A percentile compares a stretch with the other conserved stretches of the same genome.
Evolutionary conservation across 345 rosid genomes (phyloP).

Genomic region (Populus pruinosa): DNA sequence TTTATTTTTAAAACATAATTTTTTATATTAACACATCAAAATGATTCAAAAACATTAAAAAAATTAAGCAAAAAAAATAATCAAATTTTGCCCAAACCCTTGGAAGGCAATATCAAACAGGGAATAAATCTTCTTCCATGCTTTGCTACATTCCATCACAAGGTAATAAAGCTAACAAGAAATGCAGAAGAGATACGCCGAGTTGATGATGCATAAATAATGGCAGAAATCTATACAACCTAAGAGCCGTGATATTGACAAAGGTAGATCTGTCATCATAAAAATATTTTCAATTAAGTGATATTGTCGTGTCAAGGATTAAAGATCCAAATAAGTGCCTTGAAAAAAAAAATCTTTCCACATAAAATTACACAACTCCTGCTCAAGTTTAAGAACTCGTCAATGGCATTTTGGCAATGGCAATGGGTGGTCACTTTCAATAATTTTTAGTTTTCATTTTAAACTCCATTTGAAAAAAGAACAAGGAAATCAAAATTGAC

Average conservation of each 20-base stretch:
- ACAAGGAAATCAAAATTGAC: constrained; percentile 17
- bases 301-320: neutral
- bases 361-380: constrained; percentile 24
- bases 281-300: neutral
- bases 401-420: neutral
- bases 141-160: neutral
- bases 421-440: neutral
- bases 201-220: constrained; percentile 37
- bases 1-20: too few relatives aligned
- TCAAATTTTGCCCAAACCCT: too few relatives aligned
- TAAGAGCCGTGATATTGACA: neutral
- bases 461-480: constrained; percentile 6
- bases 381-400: neutral
- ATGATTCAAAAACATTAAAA: too few relatives aligned
- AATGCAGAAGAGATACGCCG: constrained; percentile 53
- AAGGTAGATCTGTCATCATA: constrained; percentile 7
- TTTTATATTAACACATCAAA: too few relatives aligned
- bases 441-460: neutral
- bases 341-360: constrained; percentile 17
- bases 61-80: too few relatives aligned
- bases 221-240: constrained; percentile 8
- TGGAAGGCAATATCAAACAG: neutral
- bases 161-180: constrained; percentile 38
- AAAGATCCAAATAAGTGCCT: neutral
- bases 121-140: neutral